These are phyloP conservation scores for Neurospora hispaniola DNA, from an alignment of 495 filamentous ascomycete species.

Conservation along the genomic window DNA sequence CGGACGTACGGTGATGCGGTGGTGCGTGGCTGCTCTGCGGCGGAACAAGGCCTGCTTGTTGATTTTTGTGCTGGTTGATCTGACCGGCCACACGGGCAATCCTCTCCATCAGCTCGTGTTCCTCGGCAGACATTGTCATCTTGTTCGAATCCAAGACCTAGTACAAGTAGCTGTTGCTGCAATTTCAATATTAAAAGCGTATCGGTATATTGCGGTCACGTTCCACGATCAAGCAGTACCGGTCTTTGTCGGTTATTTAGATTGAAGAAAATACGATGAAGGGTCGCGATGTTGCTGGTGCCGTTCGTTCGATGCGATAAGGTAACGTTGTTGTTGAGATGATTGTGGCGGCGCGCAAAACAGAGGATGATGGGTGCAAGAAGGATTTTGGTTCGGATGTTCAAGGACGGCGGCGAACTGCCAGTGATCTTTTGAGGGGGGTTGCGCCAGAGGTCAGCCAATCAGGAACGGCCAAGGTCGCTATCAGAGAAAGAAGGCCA, in stretches of 20 bases:
- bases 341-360: not conserved
- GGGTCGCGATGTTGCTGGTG: not conserved
- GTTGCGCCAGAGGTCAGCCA: not conserved
- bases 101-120: slow-evolving; percentile 60
- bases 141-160: slow-evolving; percentile 7
- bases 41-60: slow-evolving; percentile 30
- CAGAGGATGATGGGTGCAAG: not conserved
- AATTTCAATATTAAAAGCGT: not conserved
- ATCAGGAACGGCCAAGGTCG: not conserved
- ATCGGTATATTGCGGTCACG: not conserved
- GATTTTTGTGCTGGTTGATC: slow-evolving; percentile 75
- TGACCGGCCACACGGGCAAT: slow-evolving; percentile 71
- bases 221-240: not conserved
- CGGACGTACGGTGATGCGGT: slow-evolving; percentile 16
- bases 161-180: not conserved
- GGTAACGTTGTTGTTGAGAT: not conserved
- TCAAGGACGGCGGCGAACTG: not conserved
- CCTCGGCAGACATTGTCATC: slow-evolving; percentile 55
- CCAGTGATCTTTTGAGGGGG: not conserved
- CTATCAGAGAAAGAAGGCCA: not conserved
- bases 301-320: not conserved
- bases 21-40: slow-evolving; percentile 1
- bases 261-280: not conserved
- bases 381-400: not conserved
- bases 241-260: not conserved